Evolutionary conservation across 331 rosid genomes (phyloP).

Genomic region (Dryas integrifolia): DNA sequence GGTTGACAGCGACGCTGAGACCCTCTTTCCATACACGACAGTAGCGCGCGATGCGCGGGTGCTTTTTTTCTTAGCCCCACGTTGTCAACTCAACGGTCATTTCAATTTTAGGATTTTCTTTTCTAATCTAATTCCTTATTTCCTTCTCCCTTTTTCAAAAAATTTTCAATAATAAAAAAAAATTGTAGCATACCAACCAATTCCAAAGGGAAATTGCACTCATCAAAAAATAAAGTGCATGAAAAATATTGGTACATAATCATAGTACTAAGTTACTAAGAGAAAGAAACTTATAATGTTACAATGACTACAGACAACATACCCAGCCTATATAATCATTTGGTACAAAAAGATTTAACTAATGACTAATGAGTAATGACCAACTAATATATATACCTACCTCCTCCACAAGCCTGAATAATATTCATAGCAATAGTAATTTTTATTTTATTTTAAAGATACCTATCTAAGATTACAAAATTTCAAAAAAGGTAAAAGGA

Average conservation of each 20-base stretch:
- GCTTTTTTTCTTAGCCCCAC: conserved; percentile 23
- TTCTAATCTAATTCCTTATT: neutral
- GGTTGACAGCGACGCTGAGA: conserved; percentile 36
- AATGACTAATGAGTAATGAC: neutral
- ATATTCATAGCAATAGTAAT: neutral
- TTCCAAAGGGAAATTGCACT: no score
- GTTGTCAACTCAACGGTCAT: neutral
- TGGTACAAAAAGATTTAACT: neutral
- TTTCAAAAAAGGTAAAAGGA: conserved; percentile 15
- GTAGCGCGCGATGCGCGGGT: conserved; percentile 85
- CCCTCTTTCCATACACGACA: conserved; percentile 22
- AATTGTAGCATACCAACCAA: no score
- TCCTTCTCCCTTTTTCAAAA: neutral
- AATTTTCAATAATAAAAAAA: no score
- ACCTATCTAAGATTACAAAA: conserved; percentile 25
- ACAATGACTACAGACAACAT: conserved; percentile 3
- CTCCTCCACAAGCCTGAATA: conserved; percentile 11
- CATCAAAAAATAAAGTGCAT: no score
- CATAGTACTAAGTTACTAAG: no score
- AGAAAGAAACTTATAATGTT: neutral
- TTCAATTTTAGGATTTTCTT: neutral
- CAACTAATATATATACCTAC: conserved; percentile 15
- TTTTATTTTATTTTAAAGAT: no score
- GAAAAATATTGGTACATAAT: neutral
- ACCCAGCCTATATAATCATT: conserved; percentile 18